phyloP scores from a whole-genome alignment of 257 asterid genomes.

The Solanum ossicruentum region DNA sequence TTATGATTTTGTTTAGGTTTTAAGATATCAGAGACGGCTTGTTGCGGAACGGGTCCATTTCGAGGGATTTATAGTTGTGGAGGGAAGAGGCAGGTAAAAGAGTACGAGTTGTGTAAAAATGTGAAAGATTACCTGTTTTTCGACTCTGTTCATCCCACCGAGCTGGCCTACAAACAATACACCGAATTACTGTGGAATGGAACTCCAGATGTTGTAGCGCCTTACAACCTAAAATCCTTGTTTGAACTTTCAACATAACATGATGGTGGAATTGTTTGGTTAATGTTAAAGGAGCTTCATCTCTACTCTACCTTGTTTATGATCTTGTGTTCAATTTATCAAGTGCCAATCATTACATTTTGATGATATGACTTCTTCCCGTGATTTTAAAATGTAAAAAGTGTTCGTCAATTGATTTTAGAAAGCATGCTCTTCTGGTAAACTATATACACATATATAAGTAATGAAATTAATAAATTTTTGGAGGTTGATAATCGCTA shows the following conservation, averaged over 20 bases:
- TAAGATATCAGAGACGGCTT: not conserved
- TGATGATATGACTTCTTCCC: too few relatives aligned
- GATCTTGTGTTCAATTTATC: too few relatives aligned
- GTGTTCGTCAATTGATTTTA: too few relatives aligned
- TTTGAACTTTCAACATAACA: not conserved
- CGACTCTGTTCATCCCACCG: not conserved
- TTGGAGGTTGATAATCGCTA: too few relatives aligned
- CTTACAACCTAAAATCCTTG: not conserved
- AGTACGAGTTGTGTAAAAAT: constrained; percentile 25
- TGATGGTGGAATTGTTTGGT: too few relatives aligned
- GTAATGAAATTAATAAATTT: too few relatives aligned
- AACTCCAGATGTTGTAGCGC: not conserved
- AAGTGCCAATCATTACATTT: too few relatives aligned
- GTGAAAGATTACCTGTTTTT: not conserved
- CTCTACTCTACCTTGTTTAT: too few relatives aligned
- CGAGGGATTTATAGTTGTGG: constrained; percentile 43
- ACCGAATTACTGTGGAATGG: not conserved
- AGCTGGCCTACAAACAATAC: not conserved
- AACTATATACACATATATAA: too few relatives aligned
- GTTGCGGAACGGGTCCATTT: constrained; percentile 40
- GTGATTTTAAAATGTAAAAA: too few relatives aligned
- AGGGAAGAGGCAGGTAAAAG: constrained; percentile 26
- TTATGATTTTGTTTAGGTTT: not conserved
- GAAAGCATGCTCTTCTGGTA: too few relatives aligned
- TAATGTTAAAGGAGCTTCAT: too few relatives aligned